phyloP scores from a whole-genome alignment of 345 rosid species.

The Eucalyptus polyanthemos region DNA sequence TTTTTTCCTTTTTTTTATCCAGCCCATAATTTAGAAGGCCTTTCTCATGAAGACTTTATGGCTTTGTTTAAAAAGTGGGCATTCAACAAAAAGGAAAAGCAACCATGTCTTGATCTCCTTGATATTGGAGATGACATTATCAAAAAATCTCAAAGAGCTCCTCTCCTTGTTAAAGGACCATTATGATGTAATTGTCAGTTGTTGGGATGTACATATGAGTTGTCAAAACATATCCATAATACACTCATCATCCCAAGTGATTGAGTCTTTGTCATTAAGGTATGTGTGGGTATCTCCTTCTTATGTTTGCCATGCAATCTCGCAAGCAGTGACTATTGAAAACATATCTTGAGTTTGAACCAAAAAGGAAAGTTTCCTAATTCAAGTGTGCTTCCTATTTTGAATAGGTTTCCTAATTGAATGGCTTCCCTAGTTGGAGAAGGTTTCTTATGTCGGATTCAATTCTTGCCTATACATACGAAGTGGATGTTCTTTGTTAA shows the following conservation, averaged over 20 bases:
- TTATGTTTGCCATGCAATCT: slow-evolving; percentile 3
- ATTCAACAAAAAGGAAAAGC: not conserved
- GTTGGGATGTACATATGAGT: not conserved
- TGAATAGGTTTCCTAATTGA: too few species aligned
- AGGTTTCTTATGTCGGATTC: too few species aligned
- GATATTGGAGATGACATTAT: not conserved
- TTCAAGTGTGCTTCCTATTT: too few species aligned
- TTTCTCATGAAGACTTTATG: not conserved
- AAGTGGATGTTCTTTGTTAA: too few species aligned
- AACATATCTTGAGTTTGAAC: too few species aligned
- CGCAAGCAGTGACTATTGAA: not conserved
- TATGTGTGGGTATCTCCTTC: not conserved
- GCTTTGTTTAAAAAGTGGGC: not conserved
- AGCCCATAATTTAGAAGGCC: not conserved
- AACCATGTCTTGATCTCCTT: not conserved
- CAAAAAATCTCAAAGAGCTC: not conserved
- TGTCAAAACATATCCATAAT: not conserved
- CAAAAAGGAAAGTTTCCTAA: too few species aligned
- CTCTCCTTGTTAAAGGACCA: not conserved
- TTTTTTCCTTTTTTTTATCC: not conserved
- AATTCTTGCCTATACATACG: too few species aligned
- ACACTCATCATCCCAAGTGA: not conserved
- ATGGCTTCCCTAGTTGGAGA: too few species aligned
- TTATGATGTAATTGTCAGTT: not conserved
- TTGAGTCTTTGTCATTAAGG: not conserved